phyloP scores from a whole-genome alignment of 148 eudicot species.

The Rheum nobile region DNA sequence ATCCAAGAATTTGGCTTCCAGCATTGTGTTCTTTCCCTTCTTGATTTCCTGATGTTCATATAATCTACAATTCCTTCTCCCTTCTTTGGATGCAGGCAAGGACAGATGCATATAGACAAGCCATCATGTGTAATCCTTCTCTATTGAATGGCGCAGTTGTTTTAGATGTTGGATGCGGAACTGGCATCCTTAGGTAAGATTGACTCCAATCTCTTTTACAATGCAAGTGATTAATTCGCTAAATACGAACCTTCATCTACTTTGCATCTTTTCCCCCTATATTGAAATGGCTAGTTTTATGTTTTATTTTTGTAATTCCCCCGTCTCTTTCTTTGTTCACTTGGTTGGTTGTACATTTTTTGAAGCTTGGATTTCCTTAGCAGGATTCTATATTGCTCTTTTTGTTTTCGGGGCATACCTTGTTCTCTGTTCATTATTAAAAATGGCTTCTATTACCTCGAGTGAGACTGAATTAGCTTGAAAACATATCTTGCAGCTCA shows the following conservation, averaged over 20 bases:
- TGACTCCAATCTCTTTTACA: not conserved
- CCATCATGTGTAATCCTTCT: slow-evolving; percentile 71
- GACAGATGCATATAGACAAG: slow-evolving; percentile 81
- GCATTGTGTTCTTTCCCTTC: not conserved
- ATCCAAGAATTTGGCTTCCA: not conserved
- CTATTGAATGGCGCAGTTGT: slow-evolving; percentile 61
- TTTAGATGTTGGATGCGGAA: slow-evolving; percentile 95
- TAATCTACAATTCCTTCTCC: not conserved
- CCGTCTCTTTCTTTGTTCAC: not conserved
- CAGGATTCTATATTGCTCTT: not conserved
- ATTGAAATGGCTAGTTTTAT: not conserved
- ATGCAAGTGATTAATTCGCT: not conserved
- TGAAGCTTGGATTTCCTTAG: not conserved
- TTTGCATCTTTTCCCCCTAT: not conserved
- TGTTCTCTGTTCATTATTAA: not conserved
- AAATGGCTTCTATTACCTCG: not conserved
- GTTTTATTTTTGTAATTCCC: not conserved
- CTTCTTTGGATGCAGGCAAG: slow-evolving; percentile 43
- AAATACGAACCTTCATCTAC: not conserved
- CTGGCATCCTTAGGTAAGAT: slow-evolving; percentile 85
- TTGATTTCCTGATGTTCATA: not conserved
- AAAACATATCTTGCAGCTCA: not conserved
- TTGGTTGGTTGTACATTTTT: not conserved
- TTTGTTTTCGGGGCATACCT: not conserved
- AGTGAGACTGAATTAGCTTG: not conserved